Evolutionary conservation across 2,329 filamentous ascomycete species (phyloP).

Genomic region (Clonostachys solani): DNA sequence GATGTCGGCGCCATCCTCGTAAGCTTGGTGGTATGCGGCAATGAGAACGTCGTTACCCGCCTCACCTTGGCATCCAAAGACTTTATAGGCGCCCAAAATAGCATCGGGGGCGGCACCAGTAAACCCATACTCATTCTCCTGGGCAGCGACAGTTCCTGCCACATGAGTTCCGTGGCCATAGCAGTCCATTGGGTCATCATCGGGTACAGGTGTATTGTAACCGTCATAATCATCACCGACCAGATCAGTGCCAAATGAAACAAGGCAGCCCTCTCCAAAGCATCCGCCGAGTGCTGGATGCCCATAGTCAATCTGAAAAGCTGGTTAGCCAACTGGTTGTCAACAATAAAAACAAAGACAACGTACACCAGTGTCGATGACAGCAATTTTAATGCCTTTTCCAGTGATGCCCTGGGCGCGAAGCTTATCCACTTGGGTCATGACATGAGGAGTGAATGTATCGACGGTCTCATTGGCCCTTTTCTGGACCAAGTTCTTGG

Average conservation of each 20-base stretch:
- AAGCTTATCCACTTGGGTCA: slow-evolving; percentile 53
- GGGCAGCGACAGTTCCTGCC: slow-evolving; percentile 58
- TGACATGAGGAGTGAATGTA: slow-evolving; percentile 44
- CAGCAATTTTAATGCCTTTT: slow-evolving; percentile 45
- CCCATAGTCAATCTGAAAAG: slow-evolving; percentile 49
- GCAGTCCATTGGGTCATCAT: slow-evolving; percentile 48
- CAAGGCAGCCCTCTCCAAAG: slow-evolving; percentile 55
- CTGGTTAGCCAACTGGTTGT: neutral
- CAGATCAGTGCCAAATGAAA: slow-evolving; percentile 52
- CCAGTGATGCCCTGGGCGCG: slow-evolving; percentile 41
- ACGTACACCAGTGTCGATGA: slow-evolving; percentile 51
- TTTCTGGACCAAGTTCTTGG: slow-evolving; percentile 4
- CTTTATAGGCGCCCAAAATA: slow-evolving; percentile 50
- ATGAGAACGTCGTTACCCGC: slow-evolving; percentile 54
- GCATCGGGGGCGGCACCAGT: slow-evolving; percentile 54
- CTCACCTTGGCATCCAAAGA: slow-evolving; percentile 50
- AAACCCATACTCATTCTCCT: slow-evolving; percentile 46
- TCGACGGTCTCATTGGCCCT: slow-evolving; percentile 17
- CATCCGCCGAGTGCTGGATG: slow-evolving; percentile 62
- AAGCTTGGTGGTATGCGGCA: slow-evolving; percentile 54
- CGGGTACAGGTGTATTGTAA: slow-evolving; percentile 32
- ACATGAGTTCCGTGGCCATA: slow-evolving; percentile 58
- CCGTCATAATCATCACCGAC: slow-evolving; percentile 50
- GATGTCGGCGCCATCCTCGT: slow-evolving; percentile 53
- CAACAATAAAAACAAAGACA: neutral